Base-by-base conservation (phyloP, 2,329 filamentous ascomycete genomes). In the Pseudogymnoascus sp. region DNA sequence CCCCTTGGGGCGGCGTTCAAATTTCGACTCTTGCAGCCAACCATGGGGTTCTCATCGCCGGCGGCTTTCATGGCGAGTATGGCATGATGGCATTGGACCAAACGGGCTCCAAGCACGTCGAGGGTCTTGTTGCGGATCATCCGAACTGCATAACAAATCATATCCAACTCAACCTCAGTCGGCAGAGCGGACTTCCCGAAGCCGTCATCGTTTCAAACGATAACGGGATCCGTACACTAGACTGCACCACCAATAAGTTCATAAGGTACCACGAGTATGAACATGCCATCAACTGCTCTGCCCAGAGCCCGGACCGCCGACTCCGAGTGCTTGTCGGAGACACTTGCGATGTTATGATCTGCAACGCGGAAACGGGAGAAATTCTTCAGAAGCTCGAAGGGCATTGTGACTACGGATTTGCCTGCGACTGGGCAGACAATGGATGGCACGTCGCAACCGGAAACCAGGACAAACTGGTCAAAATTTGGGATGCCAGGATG, bases 361-460 rank as follows among this genome's bases (percentile, higher is more conserved):
- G 84, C 13, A 83, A 90, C 65, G 85, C 89, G 10, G 88, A 90
- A 63, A 85, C 82, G 11, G 86, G 88, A 13, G 76, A 81, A 64
- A 78, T 77, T 63, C 79, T 82, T 66, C 80, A 87, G 67, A 75
- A 77, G 26, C 80, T 93, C 1, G 74, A 77, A 3, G 86, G 87
- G 1, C 88, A 91, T 70, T 79, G 78, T 13, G 89, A 92, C 70
- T 89, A 82, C 68, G 88, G 86, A 1, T 93, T 93, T 70, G 85
- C 89, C 1, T 91, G 88, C 70, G 89, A 88, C 67, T 93, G 90
- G 90, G 87, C 89, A 17, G 85, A 88, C 62, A 87, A 93, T 71
- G 89, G 89, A 33, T 86, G 86, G 77, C 88, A 86, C 11, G 82
- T 93, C 19, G 90, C 90, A 11, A 93, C 90, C 0, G 89, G 87